These are phyloP conservation scores for Mallotus japonicus DNA, from an alignment of 441 rosid species.

Conservation along the genomic window DNA sequence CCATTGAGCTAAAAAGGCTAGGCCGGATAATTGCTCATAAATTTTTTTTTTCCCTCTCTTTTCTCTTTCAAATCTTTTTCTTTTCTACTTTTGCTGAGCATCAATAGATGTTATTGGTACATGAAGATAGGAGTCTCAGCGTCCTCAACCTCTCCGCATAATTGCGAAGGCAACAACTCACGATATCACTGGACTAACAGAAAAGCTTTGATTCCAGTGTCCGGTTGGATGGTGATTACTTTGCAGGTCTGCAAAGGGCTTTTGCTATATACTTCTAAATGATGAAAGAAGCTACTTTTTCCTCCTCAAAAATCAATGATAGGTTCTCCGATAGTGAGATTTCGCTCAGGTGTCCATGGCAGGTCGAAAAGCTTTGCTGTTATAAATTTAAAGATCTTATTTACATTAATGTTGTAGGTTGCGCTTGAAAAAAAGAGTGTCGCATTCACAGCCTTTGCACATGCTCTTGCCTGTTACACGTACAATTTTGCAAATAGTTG, in stretches of 20 bases:
- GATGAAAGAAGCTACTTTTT: not conserved
- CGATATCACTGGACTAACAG: not conserved
- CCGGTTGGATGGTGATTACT: slow-evolving; percentile 6
- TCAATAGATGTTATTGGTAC: not conserved
- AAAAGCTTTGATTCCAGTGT: not conserved
- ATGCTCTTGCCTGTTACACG: slow-evolving; percentile 63
- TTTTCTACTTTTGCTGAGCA: not conserved
- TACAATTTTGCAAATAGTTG: not conserved
- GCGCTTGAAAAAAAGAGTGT: slow-evolving; percentile 91
- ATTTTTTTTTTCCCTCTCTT: not conserved
- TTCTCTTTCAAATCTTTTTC: not conserved
- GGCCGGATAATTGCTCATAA: not conserved
- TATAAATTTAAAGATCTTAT: slow-evolving; percentile 86
- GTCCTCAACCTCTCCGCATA: not conserved
- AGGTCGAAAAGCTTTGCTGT: slow-evolving; percentile 81
- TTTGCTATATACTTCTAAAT: not conserved
- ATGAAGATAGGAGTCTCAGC: not conserved
- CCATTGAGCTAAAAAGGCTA: too few species aligned
- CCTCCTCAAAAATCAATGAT: slow-evolving; percentile 63
- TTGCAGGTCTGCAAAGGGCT: slow-evolving; percentile 1
- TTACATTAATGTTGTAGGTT: slow-evolving; percentile 82
- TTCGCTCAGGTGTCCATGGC: slow-evolving; percentile 77
- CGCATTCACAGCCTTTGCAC: slow-evolving; percentile 75
- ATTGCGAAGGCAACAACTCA: slow-evolving; percentile 1
- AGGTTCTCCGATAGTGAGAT: slow-evolving; percentile 80